Conservation (phyloP, 345 rosid species). For the Leavenworthia alabamica region DNA sequence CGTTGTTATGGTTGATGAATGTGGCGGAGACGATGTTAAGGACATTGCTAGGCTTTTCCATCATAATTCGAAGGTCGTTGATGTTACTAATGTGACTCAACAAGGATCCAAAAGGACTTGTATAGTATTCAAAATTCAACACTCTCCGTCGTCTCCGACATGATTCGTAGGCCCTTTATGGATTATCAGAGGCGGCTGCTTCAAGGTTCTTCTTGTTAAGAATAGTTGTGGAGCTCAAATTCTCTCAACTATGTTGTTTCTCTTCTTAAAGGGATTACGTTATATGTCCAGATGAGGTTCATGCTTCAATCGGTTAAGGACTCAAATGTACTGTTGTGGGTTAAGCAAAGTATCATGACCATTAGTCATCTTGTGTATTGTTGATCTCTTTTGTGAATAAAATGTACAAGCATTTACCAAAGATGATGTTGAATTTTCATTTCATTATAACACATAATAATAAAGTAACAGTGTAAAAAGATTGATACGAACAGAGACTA, state of each 20-base stretch:
- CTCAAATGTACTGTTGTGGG: not conserved
- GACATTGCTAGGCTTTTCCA: constrained; percentile 45
- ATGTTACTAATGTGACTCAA: constrained; percentile 44
- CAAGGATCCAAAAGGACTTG: constrained; percentile 50
- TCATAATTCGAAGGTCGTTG: constrained; percentile 42
- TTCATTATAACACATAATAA: not conserved
- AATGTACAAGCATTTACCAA: not conserved
- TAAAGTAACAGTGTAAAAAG: not conserved
- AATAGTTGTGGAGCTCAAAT: not conserved
- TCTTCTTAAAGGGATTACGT: no score
- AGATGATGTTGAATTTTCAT: not conserved
- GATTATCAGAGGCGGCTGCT: no score
- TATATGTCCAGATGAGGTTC: no score
- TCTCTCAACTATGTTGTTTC: no score
- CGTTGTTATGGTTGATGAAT: constrained; percentile 53
- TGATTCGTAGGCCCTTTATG: no score
- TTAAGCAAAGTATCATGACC: not conserved
- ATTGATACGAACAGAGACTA: constrained; percentile 1
- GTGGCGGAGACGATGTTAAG: constrained; percentile 37
- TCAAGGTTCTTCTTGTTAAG: not conserved
- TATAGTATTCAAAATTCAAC: constrained; percentile 38
- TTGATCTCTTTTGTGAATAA: not conserved
- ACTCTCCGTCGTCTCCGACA: no score
- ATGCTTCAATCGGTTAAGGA: not conserved
- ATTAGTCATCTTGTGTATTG: not conserved